These are phyloP conservation scores for Pyrenula massariospora DNA, from an alignment of 495 filamentous ascomycete species.

Conservation along the genomic window DNA sequence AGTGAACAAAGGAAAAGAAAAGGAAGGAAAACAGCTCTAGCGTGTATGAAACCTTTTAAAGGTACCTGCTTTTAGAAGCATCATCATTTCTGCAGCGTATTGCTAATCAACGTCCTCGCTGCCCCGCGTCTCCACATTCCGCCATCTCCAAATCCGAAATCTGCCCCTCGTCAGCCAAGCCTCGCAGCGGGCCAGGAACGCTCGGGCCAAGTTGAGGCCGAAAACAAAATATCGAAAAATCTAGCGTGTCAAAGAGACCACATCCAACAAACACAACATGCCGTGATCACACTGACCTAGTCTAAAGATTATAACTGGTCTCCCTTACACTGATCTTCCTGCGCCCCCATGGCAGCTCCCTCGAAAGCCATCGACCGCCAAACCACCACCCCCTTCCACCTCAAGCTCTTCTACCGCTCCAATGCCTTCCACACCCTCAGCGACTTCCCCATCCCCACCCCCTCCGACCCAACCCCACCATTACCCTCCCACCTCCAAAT, in stretches of 20 bases:
- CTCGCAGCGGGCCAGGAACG: too few species aligned
- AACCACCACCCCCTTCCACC: slow-evolving; percentile 72
- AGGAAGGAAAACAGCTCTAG: too few species aligned
- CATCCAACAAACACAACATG: too few species aligned
- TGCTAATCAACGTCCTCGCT: background rate
- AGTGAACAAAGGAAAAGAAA: too few species aligned
- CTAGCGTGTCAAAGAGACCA: too few species aligned
- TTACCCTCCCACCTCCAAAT: slow-evolving; percentile 65
- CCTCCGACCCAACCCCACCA: slow-evolving; percentile 19
- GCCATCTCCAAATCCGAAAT: background rate
- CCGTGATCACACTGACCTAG: too few species aligned
- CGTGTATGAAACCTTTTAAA: too few species aligned
- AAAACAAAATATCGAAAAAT: too few species aligned
- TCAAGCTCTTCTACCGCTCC: slow-evolving; percentile 78
- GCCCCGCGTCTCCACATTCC: background rate
- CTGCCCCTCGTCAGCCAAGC: background rate
- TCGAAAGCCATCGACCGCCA: slow-evolving; percentile 55
- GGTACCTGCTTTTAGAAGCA: too few species aligned
- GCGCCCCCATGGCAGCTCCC: background rate
- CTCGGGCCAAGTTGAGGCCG: too few species aligned
- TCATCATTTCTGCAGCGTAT: background rate
- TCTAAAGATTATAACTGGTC: too few species aligned
- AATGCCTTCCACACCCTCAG: slow-evolving; percentile 54
- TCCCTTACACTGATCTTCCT: too few species aligned
- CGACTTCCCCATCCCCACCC: slow-evolving; percentile 16